Evolutionary conservation across 495 filamentous ascomycete genomes (phyloP), one percentile per base, ranked within the genome.

Genomic region (Talaromyces wortmannii): DNA sequence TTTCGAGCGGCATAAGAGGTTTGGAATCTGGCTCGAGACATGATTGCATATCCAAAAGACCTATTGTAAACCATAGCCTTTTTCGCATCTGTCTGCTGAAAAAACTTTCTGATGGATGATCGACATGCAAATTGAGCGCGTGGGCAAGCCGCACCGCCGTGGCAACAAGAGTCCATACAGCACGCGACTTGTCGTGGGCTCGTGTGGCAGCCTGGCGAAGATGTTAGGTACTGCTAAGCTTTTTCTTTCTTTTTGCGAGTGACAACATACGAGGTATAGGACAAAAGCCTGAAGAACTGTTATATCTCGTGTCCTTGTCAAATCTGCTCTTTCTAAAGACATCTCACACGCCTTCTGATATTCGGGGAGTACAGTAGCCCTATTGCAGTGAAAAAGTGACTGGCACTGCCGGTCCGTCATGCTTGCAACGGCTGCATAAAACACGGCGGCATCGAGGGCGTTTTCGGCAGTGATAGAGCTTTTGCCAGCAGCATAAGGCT

Each of bases 121-220:
- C 51, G 17, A 68, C 69, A 55, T 91, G 84, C 16, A 90, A 76
- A 18, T 79, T 84, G 16, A 89, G 68, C 11, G 84, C 79, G 62
- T 89, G 85, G 1, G 79, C 85, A 31, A 88, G 80, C 46, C 87
- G 79, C 4, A 89, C 78, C 0, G 80, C 83, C 45, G 89, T 79
- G n/a, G 83, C 81, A 1, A 85, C 77, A 59, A 89, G 73, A 48
- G 79, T 82, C 79, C 80, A 83, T 7, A 69, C 63, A 23, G 67
- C 63, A 46, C 69, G 66, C 46, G 62, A 67, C 55, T 67, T 66
- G 33, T 71, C 63, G 70, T 78, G 60, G 51, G 67, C 57, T 58
- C 70, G 60, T n/a, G 70, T 61, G 3, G 78, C 73, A 50, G 78
- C 68, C 63, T 77, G 61, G 44, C 67, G 61, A 43, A 60, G 44